These are phyloP conservation scores for Cicer cuneatum DNA, from an alignment of 306 rosid species.

Conservation along the genomic window DNA sequence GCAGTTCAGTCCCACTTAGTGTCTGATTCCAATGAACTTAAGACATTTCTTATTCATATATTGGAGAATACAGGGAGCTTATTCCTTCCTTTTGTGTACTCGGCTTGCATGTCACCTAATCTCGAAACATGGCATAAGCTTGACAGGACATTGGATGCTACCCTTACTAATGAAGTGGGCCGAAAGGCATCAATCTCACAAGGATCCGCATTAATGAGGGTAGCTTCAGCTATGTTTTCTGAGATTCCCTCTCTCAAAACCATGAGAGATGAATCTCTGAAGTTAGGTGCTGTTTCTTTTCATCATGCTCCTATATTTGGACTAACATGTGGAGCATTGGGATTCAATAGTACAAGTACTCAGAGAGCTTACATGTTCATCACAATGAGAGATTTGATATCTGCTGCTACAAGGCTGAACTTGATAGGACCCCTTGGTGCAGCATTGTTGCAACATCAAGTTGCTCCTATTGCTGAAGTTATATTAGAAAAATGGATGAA, in stretches of 20 bases:
- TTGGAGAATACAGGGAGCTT: slow-evolving; percentile 86
- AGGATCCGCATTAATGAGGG: slow-evolving; percentile 87
- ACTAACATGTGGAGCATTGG: slow-evolving; percentile 70
- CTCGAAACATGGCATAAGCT: slow-evolving; percentile 66
- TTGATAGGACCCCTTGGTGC: slow-evolving; percentile 86
- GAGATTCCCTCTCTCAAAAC: slow-evolving; percentile 71
- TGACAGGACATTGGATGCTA: slow-evolving; percentile 71
- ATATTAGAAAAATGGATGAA: slow-evolving; percentile 68
- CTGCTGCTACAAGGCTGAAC: slow-evolving; percentile 90
- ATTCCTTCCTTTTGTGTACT: slow-evolving; percentile 79
- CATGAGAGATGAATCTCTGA: slow-evolving; percentile 60
- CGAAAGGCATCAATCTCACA: slow-evolving; percentile 83
- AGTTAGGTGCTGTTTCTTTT: slow-evolving; percentile 58
- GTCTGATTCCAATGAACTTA: slow-evolving; percentile 64
- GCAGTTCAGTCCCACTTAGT: slow-evolving; percentile 74
- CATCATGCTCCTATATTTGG: slow-evolving; percentile 90
- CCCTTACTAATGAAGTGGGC: slow-evolving; percentile 72
- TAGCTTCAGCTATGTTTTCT: slow-evolving; percentile 69
- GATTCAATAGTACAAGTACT: slow-evolving; percentile 59
- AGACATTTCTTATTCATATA: slow-evolving; percentile 64
- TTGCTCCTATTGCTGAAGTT: slow-evolving; percentile 68
- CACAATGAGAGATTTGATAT: slow-evolving; percentile 78
- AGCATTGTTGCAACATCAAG: slow-evolving; percentile 77
- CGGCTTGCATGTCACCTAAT: slow-evolving; percentile 63
- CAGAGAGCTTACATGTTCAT: slow-evolving; percentile 90